A percentile compares a stretch with the other conserved stretches of the same genome.
These are phyloP conservation scores for Phytophthora pseudosyringae DNA, from an alignment of 352 stramenopile species.

Conservation along the genomic window DNA sequence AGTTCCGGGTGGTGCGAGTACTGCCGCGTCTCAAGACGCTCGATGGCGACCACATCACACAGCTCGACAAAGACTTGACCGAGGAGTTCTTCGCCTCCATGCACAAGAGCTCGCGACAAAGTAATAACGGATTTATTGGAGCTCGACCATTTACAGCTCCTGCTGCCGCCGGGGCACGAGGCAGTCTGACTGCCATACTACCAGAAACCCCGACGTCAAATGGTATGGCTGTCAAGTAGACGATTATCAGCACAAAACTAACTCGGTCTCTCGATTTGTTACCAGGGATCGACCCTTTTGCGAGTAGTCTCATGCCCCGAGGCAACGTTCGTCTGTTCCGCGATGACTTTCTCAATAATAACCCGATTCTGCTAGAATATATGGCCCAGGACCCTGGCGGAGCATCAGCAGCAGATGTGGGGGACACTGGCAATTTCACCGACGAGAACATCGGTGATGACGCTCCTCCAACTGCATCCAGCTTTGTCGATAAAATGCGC, in stretches of 20 bases:
- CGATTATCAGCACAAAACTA: not conserved
- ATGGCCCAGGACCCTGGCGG: slow-evolving; percentile 54
- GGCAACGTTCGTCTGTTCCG: slow-evolving; percentile 85
- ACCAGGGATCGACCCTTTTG: slow-evolving; percentile 51
- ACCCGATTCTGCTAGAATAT: slow-evolving; percentile 85
- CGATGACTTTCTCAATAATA: slow-evolving; percentile 87
- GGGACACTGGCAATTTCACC: slow-evolving; percentile 11
- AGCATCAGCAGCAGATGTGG: slow-evolving; percentile 3
- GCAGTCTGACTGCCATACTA: not conserved
- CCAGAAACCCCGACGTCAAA: slow-evolving; percentile 9
- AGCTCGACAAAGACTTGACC: slow-evolving; percentile 75
- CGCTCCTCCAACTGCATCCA: slow-evolving; percentile 10
- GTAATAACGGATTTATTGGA: slow-evolving; percentile 28
- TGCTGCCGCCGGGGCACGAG: slow-evolving; percentile 15
- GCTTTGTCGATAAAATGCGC: slow-evolving; percentile 72
- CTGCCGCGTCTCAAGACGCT: slow-evolving; percentile 71
- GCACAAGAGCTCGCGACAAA: slow-evolving; percentile 7
- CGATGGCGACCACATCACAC: slow-evolving; percentile 77
- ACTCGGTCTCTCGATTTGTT: not conserved
- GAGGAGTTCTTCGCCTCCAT: slow-evolving; percentile 57
- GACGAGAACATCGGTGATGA: slow-evolving; percentile 9
- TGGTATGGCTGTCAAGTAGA: slow-evolving; percentile 3
- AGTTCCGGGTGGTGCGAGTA: slow-evolving; percentile 69
- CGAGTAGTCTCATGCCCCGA: slow-evolving; percentile 64
- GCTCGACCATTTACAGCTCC: slow-evolving; percentile 51